Conservation (phyloP, 208 protist species). For the Acanthamoeba healyi region DNA sequence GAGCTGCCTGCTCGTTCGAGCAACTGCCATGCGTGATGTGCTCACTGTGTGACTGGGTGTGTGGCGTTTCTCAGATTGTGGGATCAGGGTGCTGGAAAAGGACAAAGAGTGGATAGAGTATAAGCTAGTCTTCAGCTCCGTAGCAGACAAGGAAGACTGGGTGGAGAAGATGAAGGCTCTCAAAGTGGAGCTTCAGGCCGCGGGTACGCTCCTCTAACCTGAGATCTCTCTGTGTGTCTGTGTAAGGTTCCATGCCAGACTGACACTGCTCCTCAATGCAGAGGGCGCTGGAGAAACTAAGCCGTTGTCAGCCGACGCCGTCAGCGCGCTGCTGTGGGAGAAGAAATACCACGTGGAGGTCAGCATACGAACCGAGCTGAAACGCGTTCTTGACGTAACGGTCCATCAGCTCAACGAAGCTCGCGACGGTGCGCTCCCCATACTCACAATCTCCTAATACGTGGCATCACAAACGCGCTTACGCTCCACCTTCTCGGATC, state of each 20-base stretch:
- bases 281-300: background rate
- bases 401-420: background rate
- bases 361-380: background rate
- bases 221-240: background rate
- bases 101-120: background rate
- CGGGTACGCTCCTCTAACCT: background rate
- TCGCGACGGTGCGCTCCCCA: background rate
- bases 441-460: background rate
- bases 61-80: background rate
- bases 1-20: background rate
- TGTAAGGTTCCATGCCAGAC: background rate
- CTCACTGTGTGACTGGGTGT: background rate
- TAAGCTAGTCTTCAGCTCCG: background rate
- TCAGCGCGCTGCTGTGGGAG: slow-evolving; percentile 19
- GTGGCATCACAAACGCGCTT: background rate
- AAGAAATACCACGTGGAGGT: background rate
- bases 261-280: background rate
- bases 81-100: background rate
- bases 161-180: slow-evolving; percentile 13
- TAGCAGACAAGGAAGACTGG: slow-evolving; percentile 5
- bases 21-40: background rate
- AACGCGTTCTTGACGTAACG: background rate
- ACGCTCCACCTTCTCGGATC: background rate
- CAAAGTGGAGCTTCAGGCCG: background rate
- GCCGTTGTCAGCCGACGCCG: background rate